A percentile compares a stretch with the other conserved stretches of the same genome.
These are phyloP conservation scores for Polyplosphaeria fusca DNA, from an alignment of 495 filamentous ascomycete species.

Conservation along the genomic window DNA sequence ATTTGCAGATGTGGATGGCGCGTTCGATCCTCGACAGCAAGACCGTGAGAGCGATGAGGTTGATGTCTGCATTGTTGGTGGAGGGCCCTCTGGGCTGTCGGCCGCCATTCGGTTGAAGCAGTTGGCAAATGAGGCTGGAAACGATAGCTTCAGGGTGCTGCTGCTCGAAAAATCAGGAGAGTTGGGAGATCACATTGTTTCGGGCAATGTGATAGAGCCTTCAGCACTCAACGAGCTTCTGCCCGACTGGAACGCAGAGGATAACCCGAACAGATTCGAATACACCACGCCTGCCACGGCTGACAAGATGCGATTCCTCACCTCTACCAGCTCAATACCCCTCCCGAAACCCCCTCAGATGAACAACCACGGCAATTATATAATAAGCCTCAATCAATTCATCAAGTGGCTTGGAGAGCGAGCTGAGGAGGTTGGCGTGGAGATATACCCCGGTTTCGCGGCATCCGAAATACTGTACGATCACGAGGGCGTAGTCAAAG, in stretches of 20 bases:
- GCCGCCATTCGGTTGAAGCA: constrained; percentile 96
- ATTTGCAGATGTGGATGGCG: constrained; percentile 57
- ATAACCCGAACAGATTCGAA: constrained; percentile 81
- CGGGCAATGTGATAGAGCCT: constrained; percentile 92
- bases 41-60: constrained; percentile 91
- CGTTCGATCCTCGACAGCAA: constrained; percentile 67
- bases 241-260: constrained; percentile 86
- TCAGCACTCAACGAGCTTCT: constrained; percentile 84
- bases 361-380: constrained; percentile 98
- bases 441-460: constrained; percentile 94
- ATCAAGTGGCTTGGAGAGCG: constrained; percentile 92
- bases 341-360: constrained; percentile 92
- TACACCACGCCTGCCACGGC: constrained; percentile 74
- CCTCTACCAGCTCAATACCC: constrained; percentile 71
- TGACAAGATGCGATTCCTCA: constrained; percentile 93
- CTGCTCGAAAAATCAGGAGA: constrained; percentile 95
- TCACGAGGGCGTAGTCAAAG: constrained; percentile 80
- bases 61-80: constrained; percentile 95
- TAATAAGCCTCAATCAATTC: constrained; percentile 90
- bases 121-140: constrained; percentile 89
- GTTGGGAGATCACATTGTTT: constrained; percentile 90
- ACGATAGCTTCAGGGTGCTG: constrained; percentile 91
- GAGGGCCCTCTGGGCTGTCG: constrained; percentile 86
- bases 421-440: constrained; percentile 96
- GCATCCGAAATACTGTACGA: constrained; percentile 89